Conservation (phyloP, 1,284 basidiomycete species). For the Microbotryum saponariae region DNA sequence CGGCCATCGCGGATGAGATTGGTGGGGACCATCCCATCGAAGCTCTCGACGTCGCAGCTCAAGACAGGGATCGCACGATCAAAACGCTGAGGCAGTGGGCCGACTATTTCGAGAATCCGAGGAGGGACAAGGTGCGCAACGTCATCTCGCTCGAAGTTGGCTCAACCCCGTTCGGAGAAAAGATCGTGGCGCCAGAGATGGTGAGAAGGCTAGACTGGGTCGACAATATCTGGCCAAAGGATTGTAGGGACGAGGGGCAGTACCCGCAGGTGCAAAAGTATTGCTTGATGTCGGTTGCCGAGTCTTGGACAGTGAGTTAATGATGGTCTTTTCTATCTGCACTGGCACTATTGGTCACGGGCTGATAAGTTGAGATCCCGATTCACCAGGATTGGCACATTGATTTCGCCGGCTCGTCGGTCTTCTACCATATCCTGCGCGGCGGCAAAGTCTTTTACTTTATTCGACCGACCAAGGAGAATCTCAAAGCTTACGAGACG, state of each 20-base stretch:
- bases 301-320: slow-evolving; percentile 76
- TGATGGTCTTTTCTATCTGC: slow-evolving; percentile 5
- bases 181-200: slow-evolving; percentile 70
- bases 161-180: slow-evolving; percentile 63
- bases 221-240: slow-evolving; percentile 77
- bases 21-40: slow-evolving; percentile 38
- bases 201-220: slow-evolving; percentile 94
- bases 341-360: too few species aligned
- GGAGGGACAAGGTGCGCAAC: slow-evolving; percentile 76
- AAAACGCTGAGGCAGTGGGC: slow-evolving; percentile 91
- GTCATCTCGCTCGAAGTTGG: slow-evolving; percentile 83
- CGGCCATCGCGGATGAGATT: slow-evolving; percentile 69
- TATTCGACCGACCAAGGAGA: slow-evolving; percentile 77
- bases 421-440: slow-evolving; percentile 79
- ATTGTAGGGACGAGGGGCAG: slow-evolving; percentile 35
- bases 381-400: slow-evolving; percentile 66
- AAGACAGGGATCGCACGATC: slow-evolving; percentile 24
- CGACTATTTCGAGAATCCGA: slow-evolving; percentile 66
- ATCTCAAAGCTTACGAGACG: slow-evolving; percentile 61
- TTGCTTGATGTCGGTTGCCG: slow-evolving; percentile 79
- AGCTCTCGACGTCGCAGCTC: background rate
- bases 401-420: slow-evolving; percentile 90
- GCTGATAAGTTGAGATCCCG: background rate
- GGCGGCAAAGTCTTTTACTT: slow-evolving; percentile 79
- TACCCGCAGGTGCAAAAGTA: slow-evolving; percentile 96